Base-by-base conservation (phyloP, 1,284 basidiomycete species). In the Ustanciosporium gigantosporum region DNA sequence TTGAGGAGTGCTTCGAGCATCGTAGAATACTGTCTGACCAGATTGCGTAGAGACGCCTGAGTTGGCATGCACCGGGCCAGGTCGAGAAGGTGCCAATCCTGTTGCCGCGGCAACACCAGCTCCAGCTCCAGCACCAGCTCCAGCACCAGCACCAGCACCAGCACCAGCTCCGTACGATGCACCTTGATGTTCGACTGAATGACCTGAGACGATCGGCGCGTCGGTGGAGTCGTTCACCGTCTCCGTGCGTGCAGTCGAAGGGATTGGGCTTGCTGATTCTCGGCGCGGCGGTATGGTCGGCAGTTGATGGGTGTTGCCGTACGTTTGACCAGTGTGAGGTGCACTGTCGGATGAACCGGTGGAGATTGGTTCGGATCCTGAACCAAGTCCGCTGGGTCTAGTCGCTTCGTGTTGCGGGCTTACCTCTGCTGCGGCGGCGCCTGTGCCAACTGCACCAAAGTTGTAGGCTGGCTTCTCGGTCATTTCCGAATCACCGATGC, bases 21-120 rank as follows among this genome's bases (percentile, higher is more conserved):
- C 51, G 47, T 61, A 42, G 47, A 50, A 56, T 14, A 51, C 44
- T 2, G 51, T 61, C 37, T 61, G 52, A 4, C 58, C 58, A 7
- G 58, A 61, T 2, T 39, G 36, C 5, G 34, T 43, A 8, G 58
- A 61, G 17, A 55, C 58, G 9, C 25, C 31, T 23, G 58, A 61
- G 31, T 40, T 38, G 41, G 41, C 34, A 8, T 61, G 58, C 2
- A 39, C 36, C 15, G 59, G 45, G 2, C 5, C 23, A 0, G 59
- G 52, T 16, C 51, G 34, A 3, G 44, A 25, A 8, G 37, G 25
- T 4, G 9, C 6, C n/a, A n/a, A n/a, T n/a, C n/a, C n/a, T n/a
- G n/a, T n/a, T 17, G 45, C 36, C 24, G 40, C 31, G 19, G 31
- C 25, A 31, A 20, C 5, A 14, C 24, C 25, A 46, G 49, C 31